Percentiles rank a stretch among this genome's conserved stretches.
Conservation (phyloP, 768 basidiomycete species). For the Leccinum aurantiacum region DNA sequence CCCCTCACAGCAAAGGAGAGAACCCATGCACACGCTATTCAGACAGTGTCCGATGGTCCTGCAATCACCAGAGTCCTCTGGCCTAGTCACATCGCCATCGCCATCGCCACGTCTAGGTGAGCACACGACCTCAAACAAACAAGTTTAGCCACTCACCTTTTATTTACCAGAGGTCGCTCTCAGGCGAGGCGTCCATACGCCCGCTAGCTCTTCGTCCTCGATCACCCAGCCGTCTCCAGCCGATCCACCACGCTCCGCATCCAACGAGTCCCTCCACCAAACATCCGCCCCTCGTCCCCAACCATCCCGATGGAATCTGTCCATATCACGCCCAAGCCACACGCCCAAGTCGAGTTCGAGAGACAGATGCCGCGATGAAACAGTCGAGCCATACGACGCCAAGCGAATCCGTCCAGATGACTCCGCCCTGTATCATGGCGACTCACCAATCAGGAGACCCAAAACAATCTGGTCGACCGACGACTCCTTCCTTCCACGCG, state of each 20-base stretch:
- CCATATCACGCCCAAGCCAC: not conserved
- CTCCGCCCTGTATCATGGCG: not conserved
- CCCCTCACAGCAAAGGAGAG: not conserved
- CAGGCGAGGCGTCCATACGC: not conserved
- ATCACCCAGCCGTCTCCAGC: not conserved
- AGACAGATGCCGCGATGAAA: not conserved
- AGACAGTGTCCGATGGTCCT: not conserved
- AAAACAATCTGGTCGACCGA: slow-evolving; percentile 14
- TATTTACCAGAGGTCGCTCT: not conserved
- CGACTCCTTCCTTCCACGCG: slow-evolving; percentile 24
- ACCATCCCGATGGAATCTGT: not conserved
- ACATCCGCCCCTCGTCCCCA: not conserved
- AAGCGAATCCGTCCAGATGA: not conserved
- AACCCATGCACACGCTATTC: slow-evolving; percentile 1
- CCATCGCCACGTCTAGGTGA: slow-evolving; percentile 9
- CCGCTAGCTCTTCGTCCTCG: not conserved
- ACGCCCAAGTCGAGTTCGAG: not conserved
- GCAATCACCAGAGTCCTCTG: not conserved
- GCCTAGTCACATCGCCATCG: not conserved
- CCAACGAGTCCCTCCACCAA: not conserved
- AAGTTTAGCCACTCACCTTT: slow-evolving; percentile 2
- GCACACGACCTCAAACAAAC: not conserved
- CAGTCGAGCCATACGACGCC: not conserved
- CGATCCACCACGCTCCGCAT: not conserved
- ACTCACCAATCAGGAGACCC: not conserved